Base-by-base conservation (phyloP, 1,284 basidiomycete genomes). In the Malassezia yamatoensis region DNA sequence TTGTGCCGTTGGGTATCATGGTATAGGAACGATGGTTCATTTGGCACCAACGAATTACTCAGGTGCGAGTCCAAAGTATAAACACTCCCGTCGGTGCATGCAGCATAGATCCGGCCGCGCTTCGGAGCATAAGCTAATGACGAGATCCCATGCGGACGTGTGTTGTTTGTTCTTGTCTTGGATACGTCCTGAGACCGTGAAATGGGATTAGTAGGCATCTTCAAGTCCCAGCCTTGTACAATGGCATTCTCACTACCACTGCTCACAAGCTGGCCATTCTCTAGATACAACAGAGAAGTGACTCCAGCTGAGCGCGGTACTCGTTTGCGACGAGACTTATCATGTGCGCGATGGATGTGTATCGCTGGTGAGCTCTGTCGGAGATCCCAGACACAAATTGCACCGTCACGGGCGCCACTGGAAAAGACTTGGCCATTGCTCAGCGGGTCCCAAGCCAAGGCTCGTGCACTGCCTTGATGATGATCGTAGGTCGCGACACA, bases 221-320 rank as follows among this genome's bases (percentile, higher is more conserved):
- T 65, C 49, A 67, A 61, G 34, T 74, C 72, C 72, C 72, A 74
- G 29, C 67, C 54, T 42, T 71, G 69, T 55, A 74, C 54, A 35
- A 63, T 59, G 20, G 58, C 68, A 20, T 72, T 67, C 6, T 60
- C 63, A 16, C 67, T 70, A 9, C 67, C 62, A 1, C 61, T 60
- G 24, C 61, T 68, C 46, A 63, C 62, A n/a, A 73, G 50, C 45
- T 58, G 44, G 11, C 66, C 61, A 43, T 60, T 53, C 1, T 62
- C 55, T 5, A 67, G 53, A 49, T 66, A 72, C 37, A 62, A 47
- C 11, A 73, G 43, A 1, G 66, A 61, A 11, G 68, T 72, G 37
- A 73, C 62, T 32, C 67, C 68, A 2, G 54, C 60, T 21, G 18
- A 16, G n/a, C 40, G 42, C 20, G 7, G 16, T 32, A 5, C 49